Conservation (phyloP, 768 basidiomycete species). For the Termitomyces sp. region DNA sequence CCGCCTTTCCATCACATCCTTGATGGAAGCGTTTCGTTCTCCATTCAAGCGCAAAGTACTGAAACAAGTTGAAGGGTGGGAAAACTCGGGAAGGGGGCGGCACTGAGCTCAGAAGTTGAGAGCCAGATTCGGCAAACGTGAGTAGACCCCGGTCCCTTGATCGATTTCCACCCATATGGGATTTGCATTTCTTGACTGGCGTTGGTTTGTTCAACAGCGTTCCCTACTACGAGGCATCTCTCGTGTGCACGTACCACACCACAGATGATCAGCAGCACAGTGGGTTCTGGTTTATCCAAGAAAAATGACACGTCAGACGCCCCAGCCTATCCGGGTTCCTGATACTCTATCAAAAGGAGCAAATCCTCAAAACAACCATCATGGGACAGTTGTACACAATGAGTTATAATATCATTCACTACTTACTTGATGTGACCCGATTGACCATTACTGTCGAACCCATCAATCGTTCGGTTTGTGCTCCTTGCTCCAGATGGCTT, state of each 20-base stretch:
- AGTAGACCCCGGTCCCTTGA: neutral
- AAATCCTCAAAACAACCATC: conserved; percentile 1
- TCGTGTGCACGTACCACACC: neutral
- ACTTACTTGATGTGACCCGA: conserved; percentile 6
- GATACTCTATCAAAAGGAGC: conserved; percentile 12
- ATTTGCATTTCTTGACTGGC: neutral
- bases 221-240: neutral
- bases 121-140: neutral
- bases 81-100: neutral
- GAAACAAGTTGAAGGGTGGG: neutral
- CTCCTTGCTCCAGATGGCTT: conserved; percentile 6
- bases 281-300: neutral
- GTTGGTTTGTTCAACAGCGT: neutral
- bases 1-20: conserved; percentile 3
- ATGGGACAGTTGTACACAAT: conserved; percentile 8
- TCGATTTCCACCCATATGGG: neutral
- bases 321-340: neutral
- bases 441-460: conserved; percentile 2
- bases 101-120: too few species aligned
- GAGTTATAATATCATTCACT: conserved; percentile 1
- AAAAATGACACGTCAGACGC: neutral
- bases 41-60: neutral
- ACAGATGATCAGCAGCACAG: neutral
- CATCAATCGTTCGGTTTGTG: conserved; percentile 1
- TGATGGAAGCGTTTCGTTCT: neutral